phyloP scores from a whole-genome alignment of 495 filamentous ascomycete genomes.

The Trichoderma asperelloides region DNA sequence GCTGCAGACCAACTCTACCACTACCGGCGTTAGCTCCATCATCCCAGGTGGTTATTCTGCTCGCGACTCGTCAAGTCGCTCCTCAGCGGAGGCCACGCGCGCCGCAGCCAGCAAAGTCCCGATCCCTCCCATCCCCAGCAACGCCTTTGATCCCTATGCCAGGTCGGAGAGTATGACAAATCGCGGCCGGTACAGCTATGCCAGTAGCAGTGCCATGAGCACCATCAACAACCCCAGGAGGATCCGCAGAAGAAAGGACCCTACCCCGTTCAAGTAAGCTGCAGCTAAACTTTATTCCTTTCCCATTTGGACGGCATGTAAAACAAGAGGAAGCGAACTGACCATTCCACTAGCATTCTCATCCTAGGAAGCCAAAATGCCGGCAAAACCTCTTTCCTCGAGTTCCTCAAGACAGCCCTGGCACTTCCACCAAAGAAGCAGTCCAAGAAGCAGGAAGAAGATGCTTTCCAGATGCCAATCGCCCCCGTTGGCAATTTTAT shows the following conservation, averaged over 20 bases:
- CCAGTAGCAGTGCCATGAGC: slow-evolving; percentile 73
- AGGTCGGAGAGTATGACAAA: slow-evolving; percentile 92
- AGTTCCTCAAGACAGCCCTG: slow-evolving; percentile 82
- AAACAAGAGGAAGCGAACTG: neutral
- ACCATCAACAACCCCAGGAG: slow-evolving; percentile 90
- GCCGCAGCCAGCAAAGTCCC: slow-evolving; percentile 23
- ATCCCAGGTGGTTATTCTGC: slow-evolving; percentile 47
- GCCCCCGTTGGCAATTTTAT: slow-evolving; percentile 56
- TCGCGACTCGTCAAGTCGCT: slow-evolving; percentile 30
- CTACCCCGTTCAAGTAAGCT: slow-evolving; percentile 95
- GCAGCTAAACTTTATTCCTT: neutral
- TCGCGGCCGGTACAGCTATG: slow-evolving; percentile 93
- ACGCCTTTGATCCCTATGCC: slow-evolving; percentile 63
- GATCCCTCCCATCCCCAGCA: slow-evolving; percentile 46
- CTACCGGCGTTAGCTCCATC: slow-evolving; percentile 15
- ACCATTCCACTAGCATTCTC: slow-evolving; percentile 55
- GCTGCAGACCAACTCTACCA: slow-evolving; percentile 49
- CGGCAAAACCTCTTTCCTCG: slow-evolving; percentile 94
- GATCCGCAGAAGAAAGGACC: slow-evolving; percentile 89
- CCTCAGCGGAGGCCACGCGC: slow-evolving; percentile 35
- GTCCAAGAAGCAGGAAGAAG: slow-evolving; percentile 38
- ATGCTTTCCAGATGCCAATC: slow-evolving; percentile 43
- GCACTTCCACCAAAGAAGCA: slow-evolving; percentile 72
- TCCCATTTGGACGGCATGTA: slow-evolving; percentile 1
- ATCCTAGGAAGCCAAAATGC: slow-evolving; percentile 82